Evolutionary conservation across 192 early-diverging fungal genomes (phyloP).

Genomic region (Rhizoclosmatium sp.): DNA sequence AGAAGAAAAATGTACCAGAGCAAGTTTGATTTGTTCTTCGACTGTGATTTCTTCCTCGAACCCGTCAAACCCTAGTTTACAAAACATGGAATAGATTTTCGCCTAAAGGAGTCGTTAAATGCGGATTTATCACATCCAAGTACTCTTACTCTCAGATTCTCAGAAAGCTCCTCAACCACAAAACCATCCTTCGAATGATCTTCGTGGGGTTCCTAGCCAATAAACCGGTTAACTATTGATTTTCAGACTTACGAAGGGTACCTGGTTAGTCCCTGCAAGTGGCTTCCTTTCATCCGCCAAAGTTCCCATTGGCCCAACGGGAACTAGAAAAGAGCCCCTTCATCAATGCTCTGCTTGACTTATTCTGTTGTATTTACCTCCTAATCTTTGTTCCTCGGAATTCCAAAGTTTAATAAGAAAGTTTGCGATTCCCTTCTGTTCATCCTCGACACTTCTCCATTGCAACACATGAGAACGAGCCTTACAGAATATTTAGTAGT

Average conservation of each 20-base stretch:
- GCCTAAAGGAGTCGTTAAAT: conserved; percentile 25
- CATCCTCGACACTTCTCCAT: conserved; percentile 37
- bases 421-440: conserved; percentile 39
- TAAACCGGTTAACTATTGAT: neutral
- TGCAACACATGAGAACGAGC: conserved; percentile 41
- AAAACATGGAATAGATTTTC: conserved; percentile 58
- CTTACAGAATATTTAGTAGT: conserved; percentile 16
- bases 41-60: conserved; percentile 21
- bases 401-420: conserved; percentile 53
- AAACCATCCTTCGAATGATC: conserved; percentile 32
- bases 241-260: neutral
- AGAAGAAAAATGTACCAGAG: conserved; percentile 30
- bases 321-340: neutral
- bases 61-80: conserved; percentile 53
- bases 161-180: conserved; percentile 39
- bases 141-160: conserved; percentile 39
- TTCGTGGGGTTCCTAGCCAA: conserved; percentile 2
- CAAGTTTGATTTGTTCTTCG: conserved; percentile 45
- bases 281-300: conserved; percentile 37
- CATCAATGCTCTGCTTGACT: neutral
- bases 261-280: conserved; percentile 24
- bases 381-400: conserved; percentile 46
- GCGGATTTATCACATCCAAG: neutral
- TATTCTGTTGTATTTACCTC: conserved; percentile 31
- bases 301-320: conserved; percentile 9